Base-by-base conservation (phyloP, 169 alveolate genomes). In the Eimeria necatrix region DNA sequence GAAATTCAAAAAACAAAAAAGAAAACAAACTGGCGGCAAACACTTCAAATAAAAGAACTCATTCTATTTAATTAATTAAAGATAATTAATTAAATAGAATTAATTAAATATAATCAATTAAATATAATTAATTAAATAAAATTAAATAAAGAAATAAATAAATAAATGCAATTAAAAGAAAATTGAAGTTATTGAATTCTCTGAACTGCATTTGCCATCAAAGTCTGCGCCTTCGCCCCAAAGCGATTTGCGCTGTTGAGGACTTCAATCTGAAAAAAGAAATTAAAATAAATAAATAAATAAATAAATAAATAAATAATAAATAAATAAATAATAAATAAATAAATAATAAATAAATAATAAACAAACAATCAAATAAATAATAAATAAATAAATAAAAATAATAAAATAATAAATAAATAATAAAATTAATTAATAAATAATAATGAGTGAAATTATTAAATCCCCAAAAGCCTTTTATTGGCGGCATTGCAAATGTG, bases 201-300 rank as follows among this genome's bases (percentile, higher is more conserved):
- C 26, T 68, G 78, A 4, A 32, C n/a, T 68, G 46, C 78, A 22
- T 68, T 7, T 7, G 87, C 48, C 87, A 76, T 76, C 24, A 76
- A 26, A 20, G 87, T 76, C 61, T 76, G 87, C 64, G 87, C 87
- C 64, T 76, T 59, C 16, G 59, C 87, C 16, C 87, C 87, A 46
- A 76, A 76, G 32, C 48, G 32, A 6, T 76, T 46, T 48, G 87
- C 64, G 64, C 87, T 76, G 24, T 76, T 41, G 46, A 76, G 41
- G 64, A 76, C 87, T 4, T n/a, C 81, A n/a, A 71, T 71, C 81
- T 71, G 81, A 5, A 20, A 3, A 24, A 32, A 32, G 49, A 6
- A 71, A n/a, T 8, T 14, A 8, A 56, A 14, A 56, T 56, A 56
- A 9, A 56, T 8, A 8, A 9, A 14, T 56, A 56, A 9, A 56